Evolutionary conservation across 2,329 filamentous ascomycete genomes (phyloP), one percentile per base, ranked within the genome.

Genomic region (Exophiala bonariae): DNA sequence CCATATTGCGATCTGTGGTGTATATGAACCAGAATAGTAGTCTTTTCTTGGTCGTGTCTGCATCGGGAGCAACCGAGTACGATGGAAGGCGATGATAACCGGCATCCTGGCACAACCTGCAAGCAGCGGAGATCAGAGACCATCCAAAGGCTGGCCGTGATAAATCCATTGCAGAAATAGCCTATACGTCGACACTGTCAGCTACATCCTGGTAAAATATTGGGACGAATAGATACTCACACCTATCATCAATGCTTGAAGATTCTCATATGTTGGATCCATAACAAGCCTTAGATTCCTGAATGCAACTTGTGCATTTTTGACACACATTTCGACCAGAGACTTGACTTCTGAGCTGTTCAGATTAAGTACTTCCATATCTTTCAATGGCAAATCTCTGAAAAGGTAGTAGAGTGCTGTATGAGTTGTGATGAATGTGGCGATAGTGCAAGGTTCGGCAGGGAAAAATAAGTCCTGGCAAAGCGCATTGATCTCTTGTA

Each of bases 101-200:
- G 3, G 84, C 74, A 0, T 77, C 78, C 56, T 83, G 80, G 53
- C 80, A 83, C 42, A 86, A 69, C 41, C 79, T 74, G 10, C 78
- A 76, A 0, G 82, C 82, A 14, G 75, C 74, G 5, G 76, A 78
- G 18, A 76, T 77, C 14, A 86, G 67, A n/a, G 80, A 77, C 77
- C 81, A 83, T n/a, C 79, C 80, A 3, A 86, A 71, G 0, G 80
- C 81, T 1, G 81, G 80, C 31, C 80, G 79, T 3, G 80, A 82
- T 11, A 77, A 72, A 51, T 85, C 81, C 38, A 85, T 75, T 10
- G 81, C 76, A 56, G 84, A 80, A n/a, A 80, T 66, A 3, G 79
- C 73, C 79, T 85, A 20, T 7, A 40, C 28, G n/a, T 3, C 26
- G 7, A 18, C 2, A 20, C 11, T 17, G 20, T 41, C 17, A 47